phyloP scores from a whole-genome alignment of 2,329 filamentous ascomycete species.

The Claviceps purpurea region DNA sequence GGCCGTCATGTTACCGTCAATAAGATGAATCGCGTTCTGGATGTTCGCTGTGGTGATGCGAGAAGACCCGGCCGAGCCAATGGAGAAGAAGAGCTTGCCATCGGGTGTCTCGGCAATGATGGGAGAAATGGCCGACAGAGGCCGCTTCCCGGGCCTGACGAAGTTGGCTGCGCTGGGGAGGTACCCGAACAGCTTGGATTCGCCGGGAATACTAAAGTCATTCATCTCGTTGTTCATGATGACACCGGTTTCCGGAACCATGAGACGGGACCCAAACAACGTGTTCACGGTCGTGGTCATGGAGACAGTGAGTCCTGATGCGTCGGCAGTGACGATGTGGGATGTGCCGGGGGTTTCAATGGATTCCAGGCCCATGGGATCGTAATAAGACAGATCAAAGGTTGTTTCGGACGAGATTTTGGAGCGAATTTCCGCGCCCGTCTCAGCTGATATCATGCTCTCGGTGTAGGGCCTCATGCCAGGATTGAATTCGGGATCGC shows the following conservation, averaged over 20 bases:
- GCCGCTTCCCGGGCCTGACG: constrained; percentile 62
- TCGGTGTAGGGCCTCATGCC: constrained; percentile 49
- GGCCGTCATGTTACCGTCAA: constrained; percentile 52
- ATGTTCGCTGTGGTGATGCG: constrained; percentile 73
- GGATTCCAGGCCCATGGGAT: constrained; percentile 32
- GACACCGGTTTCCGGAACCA: constrained; percentile 71
- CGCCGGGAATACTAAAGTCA: constrained; percentile 66
- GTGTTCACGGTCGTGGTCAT: constrained; percentile 74
- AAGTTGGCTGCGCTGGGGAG: constrained; percentile 63
- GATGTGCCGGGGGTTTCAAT: constrained; percentile 53
- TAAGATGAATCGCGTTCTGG: constrained; percentile 61
- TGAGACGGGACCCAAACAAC: constrained; percentile 60
- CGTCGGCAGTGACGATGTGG: constrained; percentile 55
- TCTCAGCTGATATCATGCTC: constrained; percentile 47
- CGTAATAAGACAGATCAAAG: constrained; percentile 26
- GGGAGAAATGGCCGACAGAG: constrained; percentile 64
- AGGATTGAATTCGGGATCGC: constrained; percentile 59
- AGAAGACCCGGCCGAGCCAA: constrained; percentile 70
- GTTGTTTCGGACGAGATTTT: constrained; percentile 30
- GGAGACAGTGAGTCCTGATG: constrained; percentile 57
- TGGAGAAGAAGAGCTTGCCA: constrained; percentile 54
- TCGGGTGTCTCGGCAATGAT: constrained; percentile 62
- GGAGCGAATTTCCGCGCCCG: constrained; percentile 37
- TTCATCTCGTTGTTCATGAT: constrained; percentile 54
- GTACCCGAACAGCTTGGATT: constrained; percentile 64